Conservation (phyloP, 73 alveolate species). For the Blepharisma japonicum region DNA sequence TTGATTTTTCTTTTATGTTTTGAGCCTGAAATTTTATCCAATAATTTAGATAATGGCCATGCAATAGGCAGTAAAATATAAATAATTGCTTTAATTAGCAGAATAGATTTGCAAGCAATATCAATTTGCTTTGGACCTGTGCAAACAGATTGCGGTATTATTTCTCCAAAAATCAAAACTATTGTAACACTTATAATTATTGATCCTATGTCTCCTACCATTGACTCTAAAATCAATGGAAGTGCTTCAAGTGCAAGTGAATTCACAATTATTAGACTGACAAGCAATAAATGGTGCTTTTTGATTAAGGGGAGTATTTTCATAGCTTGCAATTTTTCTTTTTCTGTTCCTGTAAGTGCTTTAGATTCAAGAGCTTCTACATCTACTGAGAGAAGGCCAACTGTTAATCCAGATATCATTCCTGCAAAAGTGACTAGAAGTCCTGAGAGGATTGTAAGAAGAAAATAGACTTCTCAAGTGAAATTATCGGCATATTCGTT, state of each 20-base stretch:
- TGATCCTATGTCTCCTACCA: slow-evolving; percentile 84
- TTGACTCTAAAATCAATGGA: slow-evolving; percentile 84
- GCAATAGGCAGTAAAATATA: slow-evolving; percentile 46
- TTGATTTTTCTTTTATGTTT: slow-evolving; percentile 34
- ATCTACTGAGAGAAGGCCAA: slow-evolving; percentile 92
- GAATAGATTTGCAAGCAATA: slow-evolving; percentile 83
- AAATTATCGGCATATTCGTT: too few species aligned
- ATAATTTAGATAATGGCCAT: slow-evolving; percentile 57
- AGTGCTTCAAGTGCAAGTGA: slow-evolving; percentile 92
- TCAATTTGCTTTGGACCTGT: slow-evolving; percentile 90
- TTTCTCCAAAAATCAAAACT: slow-evolving; percentile 87
- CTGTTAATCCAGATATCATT: slow-evolving; percentile 96
- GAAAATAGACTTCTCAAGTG: background rate
- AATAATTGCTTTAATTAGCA: slow-evolving; percentile 71
- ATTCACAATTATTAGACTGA: slow-evolving; percentile 83
- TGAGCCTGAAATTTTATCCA: slow-evolving; percentile 61
- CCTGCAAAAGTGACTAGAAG: slow-evolving; percentile 87
- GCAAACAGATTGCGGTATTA: slow-evolving; percentile 92
- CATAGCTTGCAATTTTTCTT: slow-evolving; percentile 66
- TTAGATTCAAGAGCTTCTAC: slow-evolving; percentile 85
- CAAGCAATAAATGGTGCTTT: slow-evolving; percentile 88
- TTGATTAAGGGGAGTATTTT: slow-evolving; percentile 63
- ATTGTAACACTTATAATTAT: slow-evolving; percentile 83
- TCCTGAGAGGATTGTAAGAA: background rate
- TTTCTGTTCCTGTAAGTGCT: slow-evolving; percentile 73